These are phyloP conservation scores for Solanum hybrid DNA, from an alignment of 305 asterid species.

Conservation along the genomic window DNA sequence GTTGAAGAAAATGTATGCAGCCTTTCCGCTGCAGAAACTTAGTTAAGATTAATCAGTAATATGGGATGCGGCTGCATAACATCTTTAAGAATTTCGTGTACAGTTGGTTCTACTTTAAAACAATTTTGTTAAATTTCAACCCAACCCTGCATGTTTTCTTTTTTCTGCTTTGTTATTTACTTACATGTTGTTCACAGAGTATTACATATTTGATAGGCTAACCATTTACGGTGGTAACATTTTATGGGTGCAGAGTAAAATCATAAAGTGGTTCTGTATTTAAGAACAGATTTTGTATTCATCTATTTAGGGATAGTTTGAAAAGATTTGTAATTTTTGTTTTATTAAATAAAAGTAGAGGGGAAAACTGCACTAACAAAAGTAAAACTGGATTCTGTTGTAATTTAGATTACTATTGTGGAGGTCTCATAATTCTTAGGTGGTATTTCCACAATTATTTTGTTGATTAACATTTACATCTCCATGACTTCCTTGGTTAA, in stretches of 20 bases:
- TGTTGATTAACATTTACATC: not conserved
- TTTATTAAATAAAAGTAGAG: too few relatives aligned
- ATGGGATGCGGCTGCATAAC: not conserved
- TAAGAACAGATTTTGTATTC: not conserved
- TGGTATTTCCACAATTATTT: not conserved
- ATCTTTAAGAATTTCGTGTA: not conserved
- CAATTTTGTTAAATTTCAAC: not conserved
- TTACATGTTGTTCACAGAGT: not conserved
- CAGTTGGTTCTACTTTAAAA: not conserved
- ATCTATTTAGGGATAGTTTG: not conserved
- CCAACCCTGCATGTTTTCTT: not conserved
- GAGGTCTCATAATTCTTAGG: not conserved
- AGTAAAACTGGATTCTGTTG: not conserved
- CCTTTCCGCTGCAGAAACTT: not conserved
- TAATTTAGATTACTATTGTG: not conserved
- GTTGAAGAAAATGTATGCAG: not conserved
- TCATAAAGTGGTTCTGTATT: not conserved
- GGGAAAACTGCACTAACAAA: too few relatives aligned
- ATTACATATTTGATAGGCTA: not conserved
- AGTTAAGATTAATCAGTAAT: not conserved
- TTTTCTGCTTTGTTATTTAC: not conserved
- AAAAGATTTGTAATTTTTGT: not conserved
- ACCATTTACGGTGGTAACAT: not conserved
- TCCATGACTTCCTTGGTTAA: not conserved
- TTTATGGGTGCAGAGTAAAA: not conserved